Percentiles rank a stretch among this genome's conserved stretches.
These are phyloP conservation scores for Quercus dentata DNA, from an alignment of 306 rosid genomes.

Conservation along the genomic window DNA sequence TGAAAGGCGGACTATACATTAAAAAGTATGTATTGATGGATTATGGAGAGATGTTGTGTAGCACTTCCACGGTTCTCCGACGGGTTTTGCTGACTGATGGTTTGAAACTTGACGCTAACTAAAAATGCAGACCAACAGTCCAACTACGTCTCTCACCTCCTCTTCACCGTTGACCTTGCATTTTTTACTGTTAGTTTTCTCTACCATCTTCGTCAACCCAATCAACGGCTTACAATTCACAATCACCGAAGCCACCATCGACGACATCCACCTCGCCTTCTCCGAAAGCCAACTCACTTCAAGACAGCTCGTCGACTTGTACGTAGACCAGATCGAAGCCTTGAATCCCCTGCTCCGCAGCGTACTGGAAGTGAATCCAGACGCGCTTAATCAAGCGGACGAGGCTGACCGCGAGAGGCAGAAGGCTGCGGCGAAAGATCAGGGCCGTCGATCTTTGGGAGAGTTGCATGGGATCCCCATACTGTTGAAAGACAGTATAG, in stretches of 20 bases:
- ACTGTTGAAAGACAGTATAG: too few relatives aligned
- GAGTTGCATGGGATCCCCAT: too few relatives aligned
- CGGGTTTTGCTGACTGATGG: too few relatives aligned
- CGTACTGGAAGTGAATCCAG: conserved; percentile 71
- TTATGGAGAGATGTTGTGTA: too few relatives aligned
- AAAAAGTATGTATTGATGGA: too few relatives aligned
- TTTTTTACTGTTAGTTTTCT: not conserved
- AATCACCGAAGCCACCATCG: conserved; percentile 51
- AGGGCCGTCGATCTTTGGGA: too few relatives aligned
- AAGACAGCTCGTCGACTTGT: conserved; percentile 41
- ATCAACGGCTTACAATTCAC: conserved; percentile 15
- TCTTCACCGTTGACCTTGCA: not conserved
- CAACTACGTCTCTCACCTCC: not conserved
- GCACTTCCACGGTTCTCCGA: too few relatives aligned
- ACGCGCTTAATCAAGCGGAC: conserved; percentile 13
- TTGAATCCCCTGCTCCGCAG: conserved; percentile 53
- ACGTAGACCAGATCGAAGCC: conserved; percentile 32
- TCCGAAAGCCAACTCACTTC: conserved; percentile 37
- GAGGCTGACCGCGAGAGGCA: too few relatives aligned
- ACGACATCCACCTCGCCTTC: conserved; percentile 50
- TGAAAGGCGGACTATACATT: too few relatives aligned
- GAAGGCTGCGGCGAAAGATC: too few relatives aligned
- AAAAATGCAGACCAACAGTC: not conserved
- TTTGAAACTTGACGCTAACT: too few relatives aligned
- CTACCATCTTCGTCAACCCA: conserved; percentile 3